A percentile compares a stretch with the other conserved stretches of the same genome.
Evolutionary conservation across 2,329 filamentous ascomycete species (phyloP).

Genomic region (Monosporascus sp.): DNA sequence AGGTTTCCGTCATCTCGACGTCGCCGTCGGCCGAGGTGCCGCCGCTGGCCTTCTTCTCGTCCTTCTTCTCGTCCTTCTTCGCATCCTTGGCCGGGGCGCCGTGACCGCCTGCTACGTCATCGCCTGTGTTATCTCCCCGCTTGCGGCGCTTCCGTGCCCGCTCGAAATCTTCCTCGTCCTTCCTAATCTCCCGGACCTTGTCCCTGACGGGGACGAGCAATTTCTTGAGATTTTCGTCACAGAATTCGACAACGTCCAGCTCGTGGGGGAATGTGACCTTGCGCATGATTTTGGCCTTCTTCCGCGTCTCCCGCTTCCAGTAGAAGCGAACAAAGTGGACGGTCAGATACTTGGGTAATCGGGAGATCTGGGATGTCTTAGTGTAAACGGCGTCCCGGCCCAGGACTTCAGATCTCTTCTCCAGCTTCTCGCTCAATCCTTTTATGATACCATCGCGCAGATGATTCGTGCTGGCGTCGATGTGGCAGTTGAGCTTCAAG

Average conservation of each 20-base stretch:
- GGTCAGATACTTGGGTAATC: conserved; percentile 89
- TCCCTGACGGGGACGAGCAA: conserved; percentile 88
- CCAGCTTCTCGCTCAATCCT: conserved; percentile 79
- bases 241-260: conserved; percentile 90
- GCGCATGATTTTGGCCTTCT: conserved; percentile 99
- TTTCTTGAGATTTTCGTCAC: conserved; percentile 80
- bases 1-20: conserved; percentile 66
- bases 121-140: conserved; percentile 45
- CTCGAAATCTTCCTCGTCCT: conserved; percentile 91
- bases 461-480: conserved; percentile 81
- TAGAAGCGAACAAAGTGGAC: conserved; percentile 98
- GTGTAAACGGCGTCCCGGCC: conserved; percentile 79
- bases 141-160: conserved; percentile 89
- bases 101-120: conserved; percentile 42
- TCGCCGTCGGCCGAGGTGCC: conserved; percentile 54
- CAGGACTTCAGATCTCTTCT: conserved; percentile 78
- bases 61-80: conserved; percentile 36
- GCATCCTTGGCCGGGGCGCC: conserved; percentile 49
- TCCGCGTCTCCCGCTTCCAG: conserved; percentile 92
- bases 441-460: conserved; percentile 81
- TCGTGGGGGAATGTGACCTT: conserved; percentile 96
- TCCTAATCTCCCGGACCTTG: conserved; percentile 89
- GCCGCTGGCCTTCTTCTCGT: conserved; percentile 31
- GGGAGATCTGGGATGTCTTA: conserved; percentile 83
- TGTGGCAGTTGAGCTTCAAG: conserved; percentile 94